A percentile compares a stretch with the other conserved stretches of the same genome.
These are phyloP conservation scores for Eragrostis tef DNA, from an alignment of 202 grass and related monocot genomes.

Conservation along the genomic window DNA sequence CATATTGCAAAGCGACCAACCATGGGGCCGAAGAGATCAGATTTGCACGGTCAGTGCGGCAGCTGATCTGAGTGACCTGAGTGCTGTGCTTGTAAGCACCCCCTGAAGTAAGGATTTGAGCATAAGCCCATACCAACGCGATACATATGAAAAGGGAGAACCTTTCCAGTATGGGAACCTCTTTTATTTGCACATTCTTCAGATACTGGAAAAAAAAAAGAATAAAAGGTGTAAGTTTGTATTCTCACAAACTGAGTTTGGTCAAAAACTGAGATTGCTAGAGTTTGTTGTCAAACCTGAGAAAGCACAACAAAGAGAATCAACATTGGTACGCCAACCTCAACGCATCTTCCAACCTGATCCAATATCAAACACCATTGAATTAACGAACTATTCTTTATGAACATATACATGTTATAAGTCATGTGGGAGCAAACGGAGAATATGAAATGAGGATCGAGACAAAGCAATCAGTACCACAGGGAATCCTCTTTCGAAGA, in stretches of 20 bases:
- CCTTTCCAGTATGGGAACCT: conserved; percentile 76
- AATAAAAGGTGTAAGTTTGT: neutral
- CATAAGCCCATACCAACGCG: conserved; percentile 75
- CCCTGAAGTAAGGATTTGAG: conserved; percentile 81
- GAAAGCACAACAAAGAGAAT: conserved; percentile 81
- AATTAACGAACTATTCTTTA: neutral
- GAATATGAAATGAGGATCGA: conserved; percentile 30
- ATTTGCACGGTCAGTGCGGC: conserved; percentile 87
- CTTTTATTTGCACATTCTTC: conserved; percentile 75
- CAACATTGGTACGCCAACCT: conserved; percentile 85
- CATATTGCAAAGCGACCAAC: conserved; percentile 40
- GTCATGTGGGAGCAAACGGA: neutral
- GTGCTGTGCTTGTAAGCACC: conserved; percentile 81
- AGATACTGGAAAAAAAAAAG: conserved; percentile 63
- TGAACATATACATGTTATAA: neutral
- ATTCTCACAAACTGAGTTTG: neutral
- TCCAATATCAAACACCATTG: conserved; percentile 16
- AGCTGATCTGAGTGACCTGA: conserved; percentile 70
- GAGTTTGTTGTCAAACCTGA: conserved; percentile 60
- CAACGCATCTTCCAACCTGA: conserved; percentile 96
- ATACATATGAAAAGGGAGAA: conserved; percentile 90
- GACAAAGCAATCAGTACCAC: conserved; percentile 66
- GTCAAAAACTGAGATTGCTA: neutral
- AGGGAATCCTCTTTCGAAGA: conserved; percentile 97
- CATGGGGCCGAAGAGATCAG: conserved; percentile 95